Evolutionary conservation across 495 filamentous ascomycete species (phyloP), one percentile per base, ranked within the genome.

Genomic region (Penicillium canescens): DNA sequence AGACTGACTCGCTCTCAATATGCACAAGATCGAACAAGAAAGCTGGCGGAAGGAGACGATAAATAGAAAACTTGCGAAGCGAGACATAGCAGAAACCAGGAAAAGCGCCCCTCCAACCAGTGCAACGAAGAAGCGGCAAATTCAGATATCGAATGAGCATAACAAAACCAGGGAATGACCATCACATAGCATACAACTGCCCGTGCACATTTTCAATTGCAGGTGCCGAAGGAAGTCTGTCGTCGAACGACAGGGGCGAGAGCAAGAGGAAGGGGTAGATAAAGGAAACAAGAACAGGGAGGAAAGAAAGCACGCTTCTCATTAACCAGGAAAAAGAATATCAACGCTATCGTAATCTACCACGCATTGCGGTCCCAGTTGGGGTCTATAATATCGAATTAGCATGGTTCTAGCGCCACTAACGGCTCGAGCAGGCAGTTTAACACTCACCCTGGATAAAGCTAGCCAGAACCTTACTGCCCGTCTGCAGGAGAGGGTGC

Each of bases 401-500:
- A 56, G 40, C 31, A 21, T 10, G 7, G 11, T 11, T 11, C 10
- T 28, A 44, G 16, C 12, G 40, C 6, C 8, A 12, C 37, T 31
- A 16, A 6, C 4, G 2, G 13, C 53, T 34, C 28, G 45, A 46
- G 24, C 6, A 36, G 28, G 42, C 49, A 49, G 38, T 50, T 44
- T 47, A 33, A 39, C 24, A 82, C 88, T 67, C 59, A 95, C 92
- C 92, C 69, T 98, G 94, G 66, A 98, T 93, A 74, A 96, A 98
- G 46, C 88, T 88, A 16, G 90, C 92, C 60, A 98, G 70, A 52
- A 98, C 94, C 73, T 97, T 96, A 67, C 91, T 96, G 46, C 95
- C 95, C 31, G 95, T 98, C 83, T 98, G 94, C 75, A 98, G 73
- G 55, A 98, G 77, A 50, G 94, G 94, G 73, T 98, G 94, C 0